Conservation (phyloP, 2,329 filamentous ascomycete genomes). For the Fusarium sp. region DNA sequence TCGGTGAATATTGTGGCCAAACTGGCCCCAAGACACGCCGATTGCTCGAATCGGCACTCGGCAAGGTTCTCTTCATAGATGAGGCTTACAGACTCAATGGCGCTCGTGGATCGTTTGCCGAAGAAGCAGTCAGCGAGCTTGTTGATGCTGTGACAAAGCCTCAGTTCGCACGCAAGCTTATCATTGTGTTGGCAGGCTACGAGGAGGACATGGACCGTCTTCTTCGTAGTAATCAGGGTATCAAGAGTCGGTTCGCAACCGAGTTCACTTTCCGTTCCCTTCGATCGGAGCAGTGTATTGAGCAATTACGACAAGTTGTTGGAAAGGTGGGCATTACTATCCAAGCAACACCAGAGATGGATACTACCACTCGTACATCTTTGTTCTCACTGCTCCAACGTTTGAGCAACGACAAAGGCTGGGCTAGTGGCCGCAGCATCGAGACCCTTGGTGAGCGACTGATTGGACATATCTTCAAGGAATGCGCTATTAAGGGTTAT, state of each 20-base stretch:
- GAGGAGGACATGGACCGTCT: slow-evolving; percentile 72
- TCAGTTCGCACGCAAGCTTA: slow-evolving; percentile 66
- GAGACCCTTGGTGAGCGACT: slow-evolving; percentile 63
- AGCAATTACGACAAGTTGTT: slow-evolving; percentile 55
- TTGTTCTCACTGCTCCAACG: slow-evolving; percentile 51
- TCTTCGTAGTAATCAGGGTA: slow-evolving; percentile 68
- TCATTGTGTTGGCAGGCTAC: slow-evolving; percentile 76
- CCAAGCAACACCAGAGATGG: slow-evolving; percentile 40
- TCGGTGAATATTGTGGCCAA: slow-evolving; percentile 75
- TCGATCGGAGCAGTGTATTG: slow-evolving; percentile 55
- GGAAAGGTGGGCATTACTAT: slow-evolving; percentile 45
- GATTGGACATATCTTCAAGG: slow-evolving; percentile 55
- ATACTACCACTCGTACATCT: slow-evolving; percentile 41
- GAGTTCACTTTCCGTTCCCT: slow-evolving; percentile 66
- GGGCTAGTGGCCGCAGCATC: slow-evolving; percentile 73
- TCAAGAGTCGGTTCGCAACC: slow-evolving; percentile 72
- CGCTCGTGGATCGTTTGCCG: slow-evolving; percentile 64
- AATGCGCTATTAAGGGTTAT: slow-evolving; percentile 48
- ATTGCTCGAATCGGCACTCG: slow-evolving; percentile 69
- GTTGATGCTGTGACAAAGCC: slow-evolving; percentile 64
- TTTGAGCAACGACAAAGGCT: slow-evolving; percentile 59
- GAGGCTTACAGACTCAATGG: slow-evolving; percentile 71
- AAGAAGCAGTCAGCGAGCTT: slow-evolving; percentile 63
- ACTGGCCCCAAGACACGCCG: slow-evolving; percentile 73
- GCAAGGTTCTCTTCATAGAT: slow-evolving; percentile 76